Percentiles rank a stretch among this genome's conserved stretches.
Evolutionary conservation across 441 rosid genomes (phyloP).

Genomic region (Pelargonium exstipulatum): DNA sequence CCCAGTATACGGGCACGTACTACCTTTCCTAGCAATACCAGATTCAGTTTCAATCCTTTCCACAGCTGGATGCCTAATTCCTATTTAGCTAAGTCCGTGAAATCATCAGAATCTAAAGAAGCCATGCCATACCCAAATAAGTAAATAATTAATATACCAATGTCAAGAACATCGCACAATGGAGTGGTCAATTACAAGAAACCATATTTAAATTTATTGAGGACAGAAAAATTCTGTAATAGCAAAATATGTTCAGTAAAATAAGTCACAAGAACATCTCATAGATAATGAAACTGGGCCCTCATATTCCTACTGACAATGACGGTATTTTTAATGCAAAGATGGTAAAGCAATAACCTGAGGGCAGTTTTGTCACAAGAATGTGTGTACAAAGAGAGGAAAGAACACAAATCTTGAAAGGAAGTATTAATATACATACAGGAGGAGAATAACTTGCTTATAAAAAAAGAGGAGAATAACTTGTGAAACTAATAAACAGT

Average conservation of each 20-base stretch:
- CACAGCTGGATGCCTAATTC: background rate
- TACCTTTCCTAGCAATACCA: background rate
- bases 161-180: background rate
- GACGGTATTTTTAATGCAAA: background rate
- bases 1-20: background rate
- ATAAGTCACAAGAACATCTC: background rate
- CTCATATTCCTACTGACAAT: background rate
- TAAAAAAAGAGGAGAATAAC: background rate
- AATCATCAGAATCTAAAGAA: background rate
- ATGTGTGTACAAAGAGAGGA: background rate
- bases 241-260: background rate
- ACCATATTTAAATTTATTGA: no score
- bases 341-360: background rate
- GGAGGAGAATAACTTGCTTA: background rate
- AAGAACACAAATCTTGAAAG: background rate
- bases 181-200: background rate
- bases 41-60: background rate
- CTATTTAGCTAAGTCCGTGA: slow-evolving; percentile 1
- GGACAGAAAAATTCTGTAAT: no score
- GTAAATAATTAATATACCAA: background rate
- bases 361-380: background rate
- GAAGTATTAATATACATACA: background rate
- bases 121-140: background rate
- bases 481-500: background rate
- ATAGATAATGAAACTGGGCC: background rate